Base-by-base conservation (phyloP, 2,329 filamentous ascomycete species). In the Dothideomycetidae sp. region DNA sequence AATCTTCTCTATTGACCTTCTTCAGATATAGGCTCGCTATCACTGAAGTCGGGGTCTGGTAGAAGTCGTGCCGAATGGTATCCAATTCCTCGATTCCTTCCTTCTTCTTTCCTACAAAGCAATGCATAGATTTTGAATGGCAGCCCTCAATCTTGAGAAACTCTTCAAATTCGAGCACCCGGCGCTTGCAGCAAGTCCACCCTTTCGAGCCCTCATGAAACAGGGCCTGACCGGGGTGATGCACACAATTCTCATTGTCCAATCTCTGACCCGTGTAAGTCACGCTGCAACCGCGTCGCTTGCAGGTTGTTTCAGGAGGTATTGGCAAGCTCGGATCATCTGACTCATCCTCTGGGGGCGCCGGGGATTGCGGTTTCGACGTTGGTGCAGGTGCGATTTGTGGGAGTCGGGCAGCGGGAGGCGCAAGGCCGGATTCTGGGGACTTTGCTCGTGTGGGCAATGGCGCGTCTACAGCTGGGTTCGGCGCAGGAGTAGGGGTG, bases 141-240 rank as follows among this genome's bases (percentile, higher is more conserved):
- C 90, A 98, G 1, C 90, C 90, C 50, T 81, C 76, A 42, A 98
- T 88, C 60, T 82, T 90, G 77, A 98, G 77, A 61, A 98, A 98
- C 59, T 96, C 80, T 57, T 98, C 86, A 59, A 98, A 98, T 55
- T 98, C 90, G 42, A 98, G 64, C 41, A 98, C 90, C 26, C 85
- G 73, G 50, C 84, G 70, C 71, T 96, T 96, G 64, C 90, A 98
- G 67, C 90, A 98, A 42, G 77, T 85, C 70, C 90, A 98, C 1
- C 90, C 90, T 66, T 98, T 98, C 63, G 83, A 93, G 23, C 90
- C 90, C 64, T 98, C 90, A 58, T 98, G 90, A 63, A 98, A 98
- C 48, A 98, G 78, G 15, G 90, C 83, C 14, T 71, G 74, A 3
- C 90, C 90, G 0, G 90, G 86, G 60, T 98, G 90, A 53, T 93